A percentile compares a stretch with the other conserved stretches of the same genome.
These are phyloP conservation scores for Erythrobasidium yunnanense DNA, from an alignment of 768 basidiomycete genomes.

Conservation along the genomic window DNA sequence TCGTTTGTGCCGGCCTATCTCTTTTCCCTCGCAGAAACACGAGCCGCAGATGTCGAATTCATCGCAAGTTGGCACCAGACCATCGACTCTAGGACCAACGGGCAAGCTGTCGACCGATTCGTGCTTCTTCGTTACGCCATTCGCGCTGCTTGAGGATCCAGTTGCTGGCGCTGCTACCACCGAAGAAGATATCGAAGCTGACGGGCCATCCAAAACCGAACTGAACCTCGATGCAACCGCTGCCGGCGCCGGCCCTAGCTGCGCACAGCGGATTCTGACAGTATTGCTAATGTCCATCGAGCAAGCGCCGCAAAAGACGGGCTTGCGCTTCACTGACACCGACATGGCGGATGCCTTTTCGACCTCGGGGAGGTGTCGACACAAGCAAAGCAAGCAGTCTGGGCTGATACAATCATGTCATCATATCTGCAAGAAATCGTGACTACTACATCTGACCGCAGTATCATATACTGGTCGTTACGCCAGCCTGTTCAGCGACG, in stretches of 20 bases:
- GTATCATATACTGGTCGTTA: no score
- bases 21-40: conserved; percentile 86
- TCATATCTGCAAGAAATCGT: no score
- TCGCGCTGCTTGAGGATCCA: neutral
- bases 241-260: conserved; percentile 34
- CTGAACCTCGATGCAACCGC: neutral
- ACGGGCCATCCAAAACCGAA: no score
- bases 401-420: neutral
- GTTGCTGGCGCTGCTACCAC: neutral
- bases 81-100: conserved; percentile 49
- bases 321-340: conserved; percentile 21
- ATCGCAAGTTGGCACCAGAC: conserved; percentile 50
- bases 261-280: conserved; percentile 93
- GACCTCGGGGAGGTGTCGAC: neutral
- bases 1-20: conserved; percentile 72
- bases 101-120: conserved; percentile 14
- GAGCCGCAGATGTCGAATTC: conserved; percentile 86
- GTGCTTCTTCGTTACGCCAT: neutral
- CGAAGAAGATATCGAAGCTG: no score
- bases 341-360: conserved; percentile 6
- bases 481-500: no score
- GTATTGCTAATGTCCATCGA: conserved; percentile 82
- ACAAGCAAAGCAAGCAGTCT: no score
- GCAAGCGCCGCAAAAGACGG: conserved; percentile 59
- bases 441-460: no score